Conservation (phyloP, 177 flowering plant genomes). For the Vitis hybrid region DNA sequence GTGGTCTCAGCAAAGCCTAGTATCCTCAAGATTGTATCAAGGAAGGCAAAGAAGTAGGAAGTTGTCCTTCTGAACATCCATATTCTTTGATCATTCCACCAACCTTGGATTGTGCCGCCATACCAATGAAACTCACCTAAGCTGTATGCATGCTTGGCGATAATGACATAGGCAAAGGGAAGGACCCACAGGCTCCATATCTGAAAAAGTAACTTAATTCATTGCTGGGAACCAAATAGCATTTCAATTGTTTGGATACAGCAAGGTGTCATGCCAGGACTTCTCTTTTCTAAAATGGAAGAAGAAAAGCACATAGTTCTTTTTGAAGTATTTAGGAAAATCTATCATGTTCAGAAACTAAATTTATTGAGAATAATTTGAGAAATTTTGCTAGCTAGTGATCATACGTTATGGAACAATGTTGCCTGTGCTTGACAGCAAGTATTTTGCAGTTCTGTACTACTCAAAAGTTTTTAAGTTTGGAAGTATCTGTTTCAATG, state of each 20-base stretch:
- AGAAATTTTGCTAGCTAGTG: no score
- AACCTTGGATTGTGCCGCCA: slow-evolving; percentile 35
- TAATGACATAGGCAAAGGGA: slow-evolving; percentile 42
- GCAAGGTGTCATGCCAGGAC: no score
- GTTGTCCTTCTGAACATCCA: slow-evolving; percentile 41
- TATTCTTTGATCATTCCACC: slow-evolving; percentile 56
- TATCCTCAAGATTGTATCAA: slow-evolving; percentile 22
- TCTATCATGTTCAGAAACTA: no score
- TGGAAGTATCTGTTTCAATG: not conserved
- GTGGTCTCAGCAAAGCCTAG: slow-evolving; percentile 24
- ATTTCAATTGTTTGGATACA: no score
- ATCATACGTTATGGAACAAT: no score
- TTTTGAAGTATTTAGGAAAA: no score
- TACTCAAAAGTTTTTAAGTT: no score
- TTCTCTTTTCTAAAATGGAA: no score
- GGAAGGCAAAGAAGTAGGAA: slow-evolving; percentile 35
- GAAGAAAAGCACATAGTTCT: no score
- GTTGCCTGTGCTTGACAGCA: no score
- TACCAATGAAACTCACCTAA: slow-evolving; percentile 34
- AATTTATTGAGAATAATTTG: no score
- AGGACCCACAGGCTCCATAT: slow-evolving; percentile 46
- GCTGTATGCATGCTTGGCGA: slow-evolving; percentile 28
- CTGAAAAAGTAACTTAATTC: slow-evolving; percentile 18
- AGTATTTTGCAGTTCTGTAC: no score
- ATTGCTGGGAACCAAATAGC: not conserved